These are phyloP conservation scores for Heimioporus sp. DNA, from an alignment of 768 basidiomycete species.

Conservation along the genomic window DNA sequence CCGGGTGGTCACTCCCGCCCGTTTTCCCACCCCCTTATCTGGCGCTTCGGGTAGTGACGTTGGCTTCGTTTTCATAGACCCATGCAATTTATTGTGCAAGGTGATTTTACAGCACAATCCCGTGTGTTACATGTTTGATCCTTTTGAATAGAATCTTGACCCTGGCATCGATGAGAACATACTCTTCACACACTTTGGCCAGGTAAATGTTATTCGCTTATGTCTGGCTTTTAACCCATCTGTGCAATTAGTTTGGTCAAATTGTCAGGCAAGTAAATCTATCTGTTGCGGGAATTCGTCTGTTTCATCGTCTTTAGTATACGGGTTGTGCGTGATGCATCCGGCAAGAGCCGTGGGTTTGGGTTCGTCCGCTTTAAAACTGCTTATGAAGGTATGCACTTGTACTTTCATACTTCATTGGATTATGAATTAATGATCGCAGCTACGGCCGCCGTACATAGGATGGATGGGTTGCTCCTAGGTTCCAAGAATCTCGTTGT, in stretches of 20 bases:
- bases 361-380: constrained; percentile 88
- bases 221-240: constrained; percentile 14
- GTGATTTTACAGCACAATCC: constrained; percentile 33
- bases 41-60: constrained; percentile 84
- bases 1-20: constrained; percentile 54
- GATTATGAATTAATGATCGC: constrained; percentile 5
- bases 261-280: constrained; percentile 68
- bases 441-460: constrained; percentile 74
- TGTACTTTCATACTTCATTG: neutral
- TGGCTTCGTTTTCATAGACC: constrained; percentile 69
- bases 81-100: constrained; percentile 89
- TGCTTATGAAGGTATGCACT: constrained; percentile 68
- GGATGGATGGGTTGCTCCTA: constrained; percentile 75
- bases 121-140: constrained; percentile 2
- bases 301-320: constrained; percentile 49
- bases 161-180: constrained; percentile 82
- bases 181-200: constrained; percentile 79
- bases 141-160: constrained; percentile 67
- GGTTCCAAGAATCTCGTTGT: constrained; percentile 82
- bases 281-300: neutral
- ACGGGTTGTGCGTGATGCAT: constrained; percentile 88
- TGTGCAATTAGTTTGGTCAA: constrained; percentile 64
- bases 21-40: constrained; percentile 73
- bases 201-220: constrained; percentile 40
- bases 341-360: constrained; percentile 79